Evolutionary conservation across 2,329 filamentous ascomycete genomes (phyloP).

Genomic region (Fusarium setosum): DNA sequence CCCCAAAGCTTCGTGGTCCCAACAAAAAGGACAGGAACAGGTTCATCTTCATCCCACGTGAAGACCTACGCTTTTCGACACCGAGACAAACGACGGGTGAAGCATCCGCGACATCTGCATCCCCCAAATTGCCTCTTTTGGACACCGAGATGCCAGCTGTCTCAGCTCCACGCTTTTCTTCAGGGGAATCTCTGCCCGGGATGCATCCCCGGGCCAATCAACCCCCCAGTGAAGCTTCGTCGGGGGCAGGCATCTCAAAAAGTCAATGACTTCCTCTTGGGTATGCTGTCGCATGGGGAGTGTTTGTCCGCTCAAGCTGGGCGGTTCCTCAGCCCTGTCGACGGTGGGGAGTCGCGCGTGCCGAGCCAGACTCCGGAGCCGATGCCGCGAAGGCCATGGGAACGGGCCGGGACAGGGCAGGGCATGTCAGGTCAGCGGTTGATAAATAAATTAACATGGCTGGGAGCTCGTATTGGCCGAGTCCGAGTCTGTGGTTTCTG

Average conservation of each 20-base stretch:
- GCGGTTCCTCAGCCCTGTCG: slow-evolving; percentile 29
- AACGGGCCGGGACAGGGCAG: not conserved
- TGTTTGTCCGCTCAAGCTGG: slow-evolving; percentile 6
- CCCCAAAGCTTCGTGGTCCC: too few species aligned
- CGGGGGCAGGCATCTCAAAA: slow-evolving; percentile 16
- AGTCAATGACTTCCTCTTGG: not conserved
- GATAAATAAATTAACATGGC: not conserved
- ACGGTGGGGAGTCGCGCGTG: not conserved
- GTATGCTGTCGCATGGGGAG: not conserved
- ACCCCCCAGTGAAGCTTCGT: not conserved
- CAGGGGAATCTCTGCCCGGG: slow-evolving; percentile 32
- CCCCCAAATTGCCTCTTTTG: slow-evolving; percentile 26
- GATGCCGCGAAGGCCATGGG: not conserved
- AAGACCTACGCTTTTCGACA: slow-evolving; percentile 42
- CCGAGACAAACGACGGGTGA: slow-evolving; percentile 30
- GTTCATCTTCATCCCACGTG: slow-evolving; percentile 32
- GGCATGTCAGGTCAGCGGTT: not conserved
- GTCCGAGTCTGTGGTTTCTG: not conserved
- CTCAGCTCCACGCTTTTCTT: slow-evolving; percentile 26
- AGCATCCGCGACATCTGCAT: slow-evolving; percentile 21
- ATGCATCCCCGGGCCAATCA: slow-evolving; percentile 34
- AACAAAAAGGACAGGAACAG: not conserved
- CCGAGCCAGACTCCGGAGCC: too few species aligned
- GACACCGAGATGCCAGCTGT: slow-evolving; percentile 37
- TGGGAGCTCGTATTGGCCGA: not conserved